Conservation (phyloP, 1,284 basidiomycete species). For the Wallemia hederae region DNA sequence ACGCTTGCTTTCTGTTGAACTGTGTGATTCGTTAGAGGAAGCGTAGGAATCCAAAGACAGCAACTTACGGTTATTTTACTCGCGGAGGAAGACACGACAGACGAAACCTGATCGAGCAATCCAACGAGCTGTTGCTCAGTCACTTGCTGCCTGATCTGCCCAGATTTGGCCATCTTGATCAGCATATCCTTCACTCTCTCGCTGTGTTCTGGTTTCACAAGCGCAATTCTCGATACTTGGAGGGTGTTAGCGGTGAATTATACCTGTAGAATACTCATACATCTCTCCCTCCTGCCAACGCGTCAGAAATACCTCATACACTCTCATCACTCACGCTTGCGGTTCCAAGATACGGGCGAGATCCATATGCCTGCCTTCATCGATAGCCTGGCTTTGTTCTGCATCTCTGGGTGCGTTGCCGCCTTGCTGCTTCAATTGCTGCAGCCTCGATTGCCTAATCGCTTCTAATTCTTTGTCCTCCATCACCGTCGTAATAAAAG, state of each 20-base stretch:
- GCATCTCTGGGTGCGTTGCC: background rate
- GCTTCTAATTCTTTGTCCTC: background rate
- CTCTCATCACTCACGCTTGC: background rate
- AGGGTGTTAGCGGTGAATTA: no score
- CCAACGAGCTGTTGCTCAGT: background rate
- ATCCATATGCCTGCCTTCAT: background rate
- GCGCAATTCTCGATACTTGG: background rate
- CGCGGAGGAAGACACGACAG: background rate
- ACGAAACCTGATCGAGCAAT: background rate
- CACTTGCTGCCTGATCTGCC: background rate
- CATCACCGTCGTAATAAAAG: background rate
- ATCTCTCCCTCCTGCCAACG: background rate
- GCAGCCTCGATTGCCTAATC: background rate
- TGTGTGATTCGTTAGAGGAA: background rate
- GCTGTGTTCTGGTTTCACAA: background rate
- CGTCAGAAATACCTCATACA: no score
- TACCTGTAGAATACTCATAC: no score
- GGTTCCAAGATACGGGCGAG: background rate
- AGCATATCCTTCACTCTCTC: background rate
- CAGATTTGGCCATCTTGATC: background rate
- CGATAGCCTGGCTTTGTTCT: background rate
- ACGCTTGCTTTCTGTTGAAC: background rate
- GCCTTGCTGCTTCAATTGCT: background rate
- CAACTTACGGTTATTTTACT: background rate
- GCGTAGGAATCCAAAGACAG: background rate